These are phyloP conservation scores for Gaeumannomyces tritici DNA, from an alignment of 2,329 filamentous ascomycete species.

Conservation along the genomic window DNA sequence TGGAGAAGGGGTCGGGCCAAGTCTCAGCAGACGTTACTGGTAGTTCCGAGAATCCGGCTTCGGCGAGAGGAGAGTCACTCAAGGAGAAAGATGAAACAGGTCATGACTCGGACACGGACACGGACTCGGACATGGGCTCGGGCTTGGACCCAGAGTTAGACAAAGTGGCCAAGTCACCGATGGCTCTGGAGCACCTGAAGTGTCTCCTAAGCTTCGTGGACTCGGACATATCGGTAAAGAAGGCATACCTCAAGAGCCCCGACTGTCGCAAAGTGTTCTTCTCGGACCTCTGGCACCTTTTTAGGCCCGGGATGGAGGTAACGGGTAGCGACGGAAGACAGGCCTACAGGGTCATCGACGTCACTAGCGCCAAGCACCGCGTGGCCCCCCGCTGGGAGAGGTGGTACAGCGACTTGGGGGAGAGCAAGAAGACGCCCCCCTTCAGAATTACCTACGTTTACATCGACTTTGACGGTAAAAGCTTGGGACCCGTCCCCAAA, in stretches of 20 bases:
- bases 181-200: background rate
- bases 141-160: too few relatives aligned
- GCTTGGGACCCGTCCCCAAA: conserved; percentile 15
- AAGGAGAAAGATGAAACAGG: background rate
- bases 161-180: background rate
- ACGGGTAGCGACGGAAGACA: conserved; percentile 12
- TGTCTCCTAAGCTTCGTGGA: conserved; percentile 7
- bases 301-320: conserved; percentile 11
- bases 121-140: too few relatives aligned
- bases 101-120: too few relatives aligned
- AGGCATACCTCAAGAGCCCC: conserved; percentile 5
- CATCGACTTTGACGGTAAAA: conserved; percentile 21
- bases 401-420: conserved; percentile 11
- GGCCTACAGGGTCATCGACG: conserved; percentile 13
- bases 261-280: conserved; percentile 11
- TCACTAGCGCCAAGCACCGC: conserved; percentile 5
- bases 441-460: conserved; percentile 13
- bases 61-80: too few relatives aligned
- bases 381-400: conserved; percentile 7
- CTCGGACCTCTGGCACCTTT: conserved; percentile 16
- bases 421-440: conserved; percentile 6
- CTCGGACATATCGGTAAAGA: conserved; percentile 3
- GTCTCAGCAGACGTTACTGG: too few relatives aligned
- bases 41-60: too few relatives aligned
- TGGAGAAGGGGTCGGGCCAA: too few relatives aligned